Evolutionary conservation across 2,329 filamentous ascomycete species (phyloP).

Genomic region (Hawksworthiomyces lignivorus): DNA sequence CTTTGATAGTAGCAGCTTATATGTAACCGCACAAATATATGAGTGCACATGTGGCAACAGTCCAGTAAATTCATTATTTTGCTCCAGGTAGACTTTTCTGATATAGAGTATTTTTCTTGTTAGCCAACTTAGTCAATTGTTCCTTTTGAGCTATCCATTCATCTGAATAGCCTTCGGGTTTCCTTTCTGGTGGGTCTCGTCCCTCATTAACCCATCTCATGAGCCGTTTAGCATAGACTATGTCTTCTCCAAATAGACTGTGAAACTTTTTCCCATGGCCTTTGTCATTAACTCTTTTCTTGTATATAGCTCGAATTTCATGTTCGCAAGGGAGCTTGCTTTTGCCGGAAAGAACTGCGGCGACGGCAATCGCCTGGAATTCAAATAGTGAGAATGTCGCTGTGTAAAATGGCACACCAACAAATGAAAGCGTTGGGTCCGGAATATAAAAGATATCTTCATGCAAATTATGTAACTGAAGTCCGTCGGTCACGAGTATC

Average conservation of each 20-base stretch:
- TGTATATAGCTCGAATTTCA: conserved; percentile 29
- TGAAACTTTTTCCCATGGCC: conserved; percentile 30
- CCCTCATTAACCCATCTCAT: conserved; percentile 18
- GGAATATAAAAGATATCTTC: conserved; percentile 65
- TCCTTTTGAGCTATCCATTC: conserved; percentile 4
- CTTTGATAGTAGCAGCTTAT: no score
- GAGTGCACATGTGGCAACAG: no score
- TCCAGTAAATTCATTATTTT: no score
- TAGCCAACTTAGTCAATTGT: neutral
- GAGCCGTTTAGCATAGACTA: conserved; percentile 18
- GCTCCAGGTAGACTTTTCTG: no score
- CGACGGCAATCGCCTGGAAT: conserved; percentile 57
- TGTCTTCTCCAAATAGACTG: conserved; percentile 22
- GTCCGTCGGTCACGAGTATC: conserved; percentile 30
- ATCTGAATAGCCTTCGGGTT: conserved; percentile 4
- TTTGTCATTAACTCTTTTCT: conserved; percentile 21
- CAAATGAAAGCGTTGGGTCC: conserved; percentile 55
- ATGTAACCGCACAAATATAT: no score
- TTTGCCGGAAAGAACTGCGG: conserved; percentile 47
- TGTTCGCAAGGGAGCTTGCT: conserved; percentile 36
- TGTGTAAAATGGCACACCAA: conserved; percentile 58
- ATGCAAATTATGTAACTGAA: conserved; percentile 48
- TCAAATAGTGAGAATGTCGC: conserved; percentile 65
- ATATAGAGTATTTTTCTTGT: conserved; percentile 5
- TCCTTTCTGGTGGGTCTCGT: neutral